These are phyloP conservation scores for Penicillium thymicola DNA, from an alignment of 2,329 filamentous ascomycete genomes.

Conservation along the genomic window DNA sequence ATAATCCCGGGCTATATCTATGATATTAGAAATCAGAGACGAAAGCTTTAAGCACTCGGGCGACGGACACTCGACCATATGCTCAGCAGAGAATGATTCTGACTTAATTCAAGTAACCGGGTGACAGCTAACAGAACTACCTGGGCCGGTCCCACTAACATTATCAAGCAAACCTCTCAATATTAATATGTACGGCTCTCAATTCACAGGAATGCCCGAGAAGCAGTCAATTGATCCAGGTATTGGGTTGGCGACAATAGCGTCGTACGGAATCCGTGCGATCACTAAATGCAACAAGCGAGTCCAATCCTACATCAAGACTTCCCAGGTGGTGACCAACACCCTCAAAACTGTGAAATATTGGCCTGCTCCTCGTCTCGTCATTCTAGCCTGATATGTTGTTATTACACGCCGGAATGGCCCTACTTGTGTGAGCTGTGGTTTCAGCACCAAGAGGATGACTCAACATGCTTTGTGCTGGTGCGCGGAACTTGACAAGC, in stretches of 20 bases:
- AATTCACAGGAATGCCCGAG: background rate
- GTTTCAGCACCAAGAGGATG: background rate
- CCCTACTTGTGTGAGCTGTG: background rate
- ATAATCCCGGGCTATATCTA: background rate
- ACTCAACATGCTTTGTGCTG: background rate
- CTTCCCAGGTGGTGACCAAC: background rate
- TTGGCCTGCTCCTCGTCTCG: background rate
- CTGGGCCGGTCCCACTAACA: background rate
- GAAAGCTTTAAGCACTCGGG: background rate
- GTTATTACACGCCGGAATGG: background rate
- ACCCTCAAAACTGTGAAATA: background rate
- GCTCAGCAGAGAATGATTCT: background rate
- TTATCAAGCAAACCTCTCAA: background rate
- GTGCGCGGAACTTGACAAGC: background rate
- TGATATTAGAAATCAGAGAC: background rate
- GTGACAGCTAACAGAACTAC: background rate
- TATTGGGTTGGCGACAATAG: background rate
- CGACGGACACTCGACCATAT: background rate
- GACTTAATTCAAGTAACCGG: background rate
- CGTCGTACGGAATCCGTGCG: background rate
- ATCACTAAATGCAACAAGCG: background rate
- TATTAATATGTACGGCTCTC: background rate
- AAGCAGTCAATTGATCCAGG: background rate
- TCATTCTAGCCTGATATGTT: background rate
- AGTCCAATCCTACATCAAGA: background rate